Conservation (phyloP, 2,329 filamentous ascomycete species). For the Pyricularia grisea region DNA sequence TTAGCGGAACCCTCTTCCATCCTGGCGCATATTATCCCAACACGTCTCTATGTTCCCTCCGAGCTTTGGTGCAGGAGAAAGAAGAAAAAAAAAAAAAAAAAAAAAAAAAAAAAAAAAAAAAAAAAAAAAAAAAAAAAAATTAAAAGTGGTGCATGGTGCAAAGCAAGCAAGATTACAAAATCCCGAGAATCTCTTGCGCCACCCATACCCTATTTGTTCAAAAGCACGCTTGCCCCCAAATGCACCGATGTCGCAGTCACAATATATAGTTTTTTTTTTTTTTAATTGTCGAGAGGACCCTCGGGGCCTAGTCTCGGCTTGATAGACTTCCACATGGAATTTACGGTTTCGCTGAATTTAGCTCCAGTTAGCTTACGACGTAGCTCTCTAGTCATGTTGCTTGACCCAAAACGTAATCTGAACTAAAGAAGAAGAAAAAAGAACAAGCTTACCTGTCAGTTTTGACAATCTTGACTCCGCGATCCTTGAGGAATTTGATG, state of each 20-base stretch:
- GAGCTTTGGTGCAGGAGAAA: not conserved
- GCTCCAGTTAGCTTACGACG: not conserved
- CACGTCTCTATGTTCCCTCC: not conserved
- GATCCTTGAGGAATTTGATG: constrained; percentile 34
- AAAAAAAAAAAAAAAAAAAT: not conserved
- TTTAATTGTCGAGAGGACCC: not conserved
- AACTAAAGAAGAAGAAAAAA: not conserved
- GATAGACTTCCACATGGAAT: not conserved
- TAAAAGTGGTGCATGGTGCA: not conserved
- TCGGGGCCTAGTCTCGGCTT: not conserved
- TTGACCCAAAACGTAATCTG: not conserved
- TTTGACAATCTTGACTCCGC: constrained; percentile 30
- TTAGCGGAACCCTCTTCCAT: not conserved
- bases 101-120: not conserved
- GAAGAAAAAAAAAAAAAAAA: too few relatives aligned
- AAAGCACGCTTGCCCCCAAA: not conserved
- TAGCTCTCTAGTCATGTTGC: not conserved
- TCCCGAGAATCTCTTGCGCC: not conserved
- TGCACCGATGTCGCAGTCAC: not conserved
- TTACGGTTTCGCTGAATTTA: not conserved
- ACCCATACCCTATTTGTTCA: not conserved
- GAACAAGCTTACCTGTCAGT: constrained; percentile 27
- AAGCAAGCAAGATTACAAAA: not conserved
- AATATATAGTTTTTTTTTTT: not conserved
- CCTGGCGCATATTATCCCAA: not conserved